phyloP scores from a whole-genome alignment of 352 stramenopile genomes.

The Globisporangium nagaii region DNA sequence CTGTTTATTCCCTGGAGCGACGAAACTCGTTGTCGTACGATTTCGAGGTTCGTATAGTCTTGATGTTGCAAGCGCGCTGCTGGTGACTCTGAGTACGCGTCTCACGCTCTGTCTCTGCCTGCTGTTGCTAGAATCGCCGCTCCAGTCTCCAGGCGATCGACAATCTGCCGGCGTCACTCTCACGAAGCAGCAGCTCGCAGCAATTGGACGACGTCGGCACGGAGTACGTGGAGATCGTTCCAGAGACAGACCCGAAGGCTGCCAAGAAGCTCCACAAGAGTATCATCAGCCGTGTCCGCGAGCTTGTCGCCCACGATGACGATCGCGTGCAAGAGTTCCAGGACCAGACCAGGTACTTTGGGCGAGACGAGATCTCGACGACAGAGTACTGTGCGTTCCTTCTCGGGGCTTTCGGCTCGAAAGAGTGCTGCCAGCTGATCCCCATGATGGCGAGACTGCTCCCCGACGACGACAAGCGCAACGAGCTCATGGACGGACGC shows the following conservation, averaged over 20 bases:
- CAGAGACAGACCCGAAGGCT: constrained; percentile 46
- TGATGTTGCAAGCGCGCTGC: not conserved
- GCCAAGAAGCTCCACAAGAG: constrained; percentile 73
- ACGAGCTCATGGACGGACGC: constrained; percentile 54
- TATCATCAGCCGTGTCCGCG: constrained; percentile 57
- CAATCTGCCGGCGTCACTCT: constrained; percentile 5
- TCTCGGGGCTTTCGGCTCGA: constrained; percentile 53
- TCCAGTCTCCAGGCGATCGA: constrained; percentile 2
- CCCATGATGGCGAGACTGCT: constrained; percentile 68
- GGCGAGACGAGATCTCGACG: constrained; percentile 50
- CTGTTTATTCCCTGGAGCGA: not conserved
- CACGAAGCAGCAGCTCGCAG: constrained; percentile 8
- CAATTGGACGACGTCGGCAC: constrained; percentile 48
- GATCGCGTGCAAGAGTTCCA: constrained; percentile 77
- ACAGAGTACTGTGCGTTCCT: constrained; percentile 80
- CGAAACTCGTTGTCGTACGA: constrained; percentile 2
- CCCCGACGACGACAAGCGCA: constrained; percentile 55
- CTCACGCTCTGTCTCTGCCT: not conserved
- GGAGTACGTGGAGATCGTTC: constrained; percentile 45
- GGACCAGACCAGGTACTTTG: constrained; percentile 76
- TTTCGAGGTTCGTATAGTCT: constrained; percentile 6
- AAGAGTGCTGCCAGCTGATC: constrained; percentile 69
- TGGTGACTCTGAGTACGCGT: not conserved
- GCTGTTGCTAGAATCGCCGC: not conserved
- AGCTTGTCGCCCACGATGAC: constrained; percentile 55